Evolutionary conservation across 202 grass and related monocot genomes (phyloP).

Genomic region (Schoenoplectus triqueter): DNA sequence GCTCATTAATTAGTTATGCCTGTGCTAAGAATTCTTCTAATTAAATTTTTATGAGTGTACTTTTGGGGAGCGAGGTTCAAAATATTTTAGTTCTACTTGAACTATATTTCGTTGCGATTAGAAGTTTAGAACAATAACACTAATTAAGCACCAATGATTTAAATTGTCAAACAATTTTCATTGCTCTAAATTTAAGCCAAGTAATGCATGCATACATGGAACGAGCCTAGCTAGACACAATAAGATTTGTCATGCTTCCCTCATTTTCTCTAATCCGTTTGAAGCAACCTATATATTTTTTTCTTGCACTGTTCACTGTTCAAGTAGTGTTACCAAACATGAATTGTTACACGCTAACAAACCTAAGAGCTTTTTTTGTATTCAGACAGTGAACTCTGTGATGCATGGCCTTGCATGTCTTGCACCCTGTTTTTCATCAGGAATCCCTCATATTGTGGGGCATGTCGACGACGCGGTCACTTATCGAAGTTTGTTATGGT

Average conservation of each 20-base stretch:
- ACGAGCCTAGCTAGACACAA: neutral
- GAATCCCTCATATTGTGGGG: neutral
- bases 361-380: neutral
- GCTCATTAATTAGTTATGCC: neutral
- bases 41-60: too few species aligned
- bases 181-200: neutral
- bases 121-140: neutral
- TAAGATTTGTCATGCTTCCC: conserved; percentile 4
- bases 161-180: conserved; percentile 5
- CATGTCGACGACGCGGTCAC: conserved; percentile 1
- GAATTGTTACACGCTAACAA: conserved; percentile 37
- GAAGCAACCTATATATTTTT: conserved; percentile 42
- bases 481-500: conserved; percentile 36
- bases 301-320: conserved; percentile 12
- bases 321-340: conserved; percentile 29
- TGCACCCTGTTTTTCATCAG: conserved; percentile 1
- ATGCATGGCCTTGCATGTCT: conserved; percentile 16
- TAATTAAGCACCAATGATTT: neutral
- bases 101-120: neutral
- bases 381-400: neutral
- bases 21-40: neutral
- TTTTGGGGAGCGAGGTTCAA: too few species aligned
- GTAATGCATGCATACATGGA: neutral
- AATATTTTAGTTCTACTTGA: neutral
- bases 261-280: conserved; percentile 27